Conservation (phyloP, 2,329 filamentous ascomycete genomes). For the Trichophyton mentagrophytes region DNA sequence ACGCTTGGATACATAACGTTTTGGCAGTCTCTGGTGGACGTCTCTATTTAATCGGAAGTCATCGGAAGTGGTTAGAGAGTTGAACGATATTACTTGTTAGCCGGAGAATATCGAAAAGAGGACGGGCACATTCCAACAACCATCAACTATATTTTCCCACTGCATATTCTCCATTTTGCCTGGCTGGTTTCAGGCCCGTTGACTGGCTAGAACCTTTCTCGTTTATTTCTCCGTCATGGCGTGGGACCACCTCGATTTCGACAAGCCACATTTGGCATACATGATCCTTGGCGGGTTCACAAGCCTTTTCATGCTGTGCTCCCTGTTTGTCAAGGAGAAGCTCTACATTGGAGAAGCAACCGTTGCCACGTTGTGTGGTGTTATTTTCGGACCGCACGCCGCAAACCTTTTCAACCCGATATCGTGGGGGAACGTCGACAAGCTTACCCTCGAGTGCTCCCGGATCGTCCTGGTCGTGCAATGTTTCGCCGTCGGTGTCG, state of each 20-base stretch:
- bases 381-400: constrained; percentile 57
- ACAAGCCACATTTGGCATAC: constrained; percentile 93
- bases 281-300: constrained; percentile 97
- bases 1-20: constrained; percentile 1
- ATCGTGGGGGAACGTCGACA: constrained; percentile 53
- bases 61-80: neutral
- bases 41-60: neutral
- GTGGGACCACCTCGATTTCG: constrained; percentile 51
- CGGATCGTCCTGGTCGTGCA: constrained; percentile 59
- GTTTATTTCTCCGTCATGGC: constrained; percentile 27
- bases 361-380: constrained; percentile 60
- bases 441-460: constrained; percentile 58
- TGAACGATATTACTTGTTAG: neutral
- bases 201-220: neutral
- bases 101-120: neutral
- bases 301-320: constrained; percentile 95
- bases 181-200: neutral
- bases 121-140: neutral
- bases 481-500: constrained; percentile 61
- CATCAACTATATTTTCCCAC: neutral
- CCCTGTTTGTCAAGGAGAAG: constrained; percentile 93
- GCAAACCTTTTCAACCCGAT: constrained; percentile 50
- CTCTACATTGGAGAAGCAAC: constrained; percentile 98
- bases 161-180: neutral
- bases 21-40: neutral